Evolutionary conservation across 1,139 yeast species (phyloP), one percentile per base, ranked within the genome.

Genomic region (Geotrichum cucujoidarum): DNA sequence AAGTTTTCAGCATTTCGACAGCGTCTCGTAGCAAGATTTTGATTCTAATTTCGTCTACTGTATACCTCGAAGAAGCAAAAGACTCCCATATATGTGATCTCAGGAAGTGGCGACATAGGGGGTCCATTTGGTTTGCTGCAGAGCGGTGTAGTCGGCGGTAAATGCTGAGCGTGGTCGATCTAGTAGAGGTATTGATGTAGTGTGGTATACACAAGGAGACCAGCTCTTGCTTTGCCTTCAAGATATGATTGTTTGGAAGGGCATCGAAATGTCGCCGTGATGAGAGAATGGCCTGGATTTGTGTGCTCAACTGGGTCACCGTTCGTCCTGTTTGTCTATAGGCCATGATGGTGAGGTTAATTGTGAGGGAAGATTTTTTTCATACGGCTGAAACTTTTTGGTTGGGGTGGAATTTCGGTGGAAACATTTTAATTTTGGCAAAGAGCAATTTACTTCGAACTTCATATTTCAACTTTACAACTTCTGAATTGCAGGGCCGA

Each of bases 401-500:
- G 13, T 24, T n/a, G n/a, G n/a, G n/a, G n/a, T n/a, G n/a, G n/a
- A n/a, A n/a, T n/a, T n/a, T n/a, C n/a, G n/a, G n/a, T n/a, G n/a
- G n/a, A n/a, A 24, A 24, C 27, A 6, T 24, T 24, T 24, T 24
- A 24, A n/a, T n/a, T n/a, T n/a, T n/a, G n/a, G n/a, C n/a, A n/a
- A n/a, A n/a, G n/a, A n/a, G n/a, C n/a, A n/a, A n/a, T n/a, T n/a
- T n/a, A n/a, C n/a, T n/a, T n/a, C n/a, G n/a, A n/a, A n/a, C n/a
- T n/a, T n/a, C n/a, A n/a, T n/a, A n/a, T n/a, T n/a, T n/a, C 10
- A 10, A 6, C 10, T 10, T 24, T 57, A 60, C 44, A 60, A 39
- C 47, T 54, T 57, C 30, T 52, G 49, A 36, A 55, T 42, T 7
- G 53, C 55, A 13, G 62, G 63, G 1, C 65, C 65, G 32, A 57